Base-by-base conservation (phyloP, 176 grass and related monocot genomes). In the Thinopyrum elongatum region DNA sequence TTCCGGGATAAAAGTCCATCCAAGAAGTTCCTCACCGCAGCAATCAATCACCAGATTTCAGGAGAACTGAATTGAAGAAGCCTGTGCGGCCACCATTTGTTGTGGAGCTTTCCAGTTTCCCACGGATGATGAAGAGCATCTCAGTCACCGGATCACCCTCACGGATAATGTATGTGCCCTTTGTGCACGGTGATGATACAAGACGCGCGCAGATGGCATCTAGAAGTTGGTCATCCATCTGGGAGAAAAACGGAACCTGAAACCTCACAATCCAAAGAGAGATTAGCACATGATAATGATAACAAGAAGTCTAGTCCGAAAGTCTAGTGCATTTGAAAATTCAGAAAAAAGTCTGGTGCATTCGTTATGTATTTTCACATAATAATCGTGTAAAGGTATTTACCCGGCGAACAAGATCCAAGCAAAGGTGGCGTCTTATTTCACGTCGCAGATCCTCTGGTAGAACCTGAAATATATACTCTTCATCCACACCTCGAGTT, bases 91-190 rank as follows among this genome's bases (percentile, higher is more conserved):
- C 86, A 65, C 96, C 86, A 66, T 98, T 90, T 25, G 97, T 98
- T 22, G 92, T 94, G 12, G 88, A 90, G 70, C 97, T 98, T 28
- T 98, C 97, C 6, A 98, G 53, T 55, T 94, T 80, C 2, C 97
- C 97, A n/a, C 97, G 97, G 58, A 95, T 94, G 79, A 98, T 90
- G 59, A 98, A 98, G 7, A 98, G 90, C 97, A 98, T 98, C 79
- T 98, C 97, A 51, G 88, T 95, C 84, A 98, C 97, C 1, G 93
- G 97, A 77, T 95, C 97, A 63, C 94, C 97, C 84, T 98, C 97
- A 30, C 97, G 90, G 14, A 95, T 80, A 60, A 98, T 93, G 75
- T 89, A 91, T 34, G 97, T 94, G 30, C 93, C 87, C 31, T 95
- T 70, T 39, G 97, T 95, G 88, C 97, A 92, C 66, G 87, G 46